Evolutionary conservation across 129 eudicot species (phyloP).

Genomic region (Logfia minima): DNA sequence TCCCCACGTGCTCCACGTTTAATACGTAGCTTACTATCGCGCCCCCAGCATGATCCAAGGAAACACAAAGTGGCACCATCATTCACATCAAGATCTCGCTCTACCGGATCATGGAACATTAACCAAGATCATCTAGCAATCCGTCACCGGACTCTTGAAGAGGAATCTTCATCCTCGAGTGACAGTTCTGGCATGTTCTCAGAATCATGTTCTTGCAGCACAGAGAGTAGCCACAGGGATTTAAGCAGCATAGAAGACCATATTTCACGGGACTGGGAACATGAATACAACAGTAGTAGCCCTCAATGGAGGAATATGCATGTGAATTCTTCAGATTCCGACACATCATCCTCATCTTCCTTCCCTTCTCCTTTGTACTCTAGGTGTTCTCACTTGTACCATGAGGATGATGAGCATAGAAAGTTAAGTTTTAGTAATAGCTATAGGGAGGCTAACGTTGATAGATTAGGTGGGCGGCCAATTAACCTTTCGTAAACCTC

Average conservation of each 20-base stretch:
- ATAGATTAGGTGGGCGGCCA: slow-evolving; percentile 58
- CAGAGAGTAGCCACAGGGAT: slow-evolving; percentile 58
- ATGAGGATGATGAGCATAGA: slow-evolving; percentile 35
- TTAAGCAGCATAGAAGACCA: slow-evolving; percentile 50
- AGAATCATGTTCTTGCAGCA: slow-evolving; percentile 51
- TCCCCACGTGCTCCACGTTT: slow-evolving; percentile 83
- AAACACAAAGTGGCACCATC: slow-evolving; percentile 30
- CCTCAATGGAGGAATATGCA: slow-evolving; percentile 26
- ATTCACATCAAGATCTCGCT: slow-evolving; percentile 38
- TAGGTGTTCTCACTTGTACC: slow-evolving; percentile 30
- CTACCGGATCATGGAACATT: slow-evolving; percentile 35
- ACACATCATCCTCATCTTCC: slow-evolving; percentile 58
- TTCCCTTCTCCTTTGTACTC: slow-evolving; percentile 56
- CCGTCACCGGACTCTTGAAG: slow-evolving; percentile 41
- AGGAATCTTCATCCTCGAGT: slow-evolving; percentile 45
- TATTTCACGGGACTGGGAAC: slow-evolving; percentile 38
- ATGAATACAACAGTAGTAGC: slow-evolving; percentile 29
- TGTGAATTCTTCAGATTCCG: slow-evolving; percentile 53
- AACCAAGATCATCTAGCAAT: slow-evolving; percentile 24
- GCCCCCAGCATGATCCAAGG: slow-evolving; percentile 41
- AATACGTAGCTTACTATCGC: slow-evolving; percentile 44
- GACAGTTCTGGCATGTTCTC: slow-evolving; percentile 53
- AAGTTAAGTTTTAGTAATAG: slow-evolving; percentile 37
- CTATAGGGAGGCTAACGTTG: slow-evolving; percentile 50
- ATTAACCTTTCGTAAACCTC: slow-evolving; percentile 21